Evolutionary conservation across 805 yeast genomes (phyloP).

Genomic region (Priceomyces carsonii): DNA sequence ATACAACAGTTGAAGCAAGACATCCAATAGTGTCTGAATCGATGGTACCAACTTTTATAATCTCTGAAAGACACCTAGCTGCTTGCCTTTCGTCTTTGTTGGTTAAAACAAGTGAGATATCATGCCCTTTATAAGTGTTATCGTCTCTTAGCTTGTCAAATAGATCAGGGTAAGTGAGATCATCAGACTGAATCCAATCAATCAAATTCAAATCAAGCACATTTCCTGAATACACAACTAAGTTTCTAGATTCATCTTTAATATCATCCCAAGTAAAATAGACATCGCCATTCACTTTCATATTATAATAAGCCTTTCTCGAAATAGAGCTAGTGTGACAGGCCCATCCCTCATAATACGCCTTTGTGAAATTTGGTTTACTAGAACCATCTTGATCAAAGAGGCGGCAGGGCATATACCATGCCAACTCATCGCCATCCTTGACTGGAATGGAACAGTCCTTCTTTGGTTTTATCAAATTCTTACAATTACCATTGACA

Average conservation of each 20-base stretch:
- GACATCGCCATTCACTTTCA: conserved; percentile 68
- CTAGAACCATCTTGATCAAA: conserved; percentile 71
- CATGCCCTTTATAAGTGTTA: conserved; percentile 66
- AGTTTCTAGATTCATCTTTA: conserved; percentile 63
- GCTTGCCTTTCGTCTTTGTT: conserved; percentile 65
- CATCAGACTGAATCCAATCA: conserved; percentile 70
- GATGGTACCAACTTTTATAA: conserved; percentile 82
- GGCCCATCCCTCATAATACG: conserved; percentile 81
- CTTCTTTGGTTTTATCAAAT: conserved; percentile 67
- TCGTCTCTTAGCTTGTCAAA: conserved; percentile 65
- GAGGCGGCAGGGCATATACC: conserved; percentile 95
- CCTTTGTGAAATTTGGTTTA: conserved; percentile 58
- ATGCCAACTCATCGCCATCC: conserved; percentile 64
- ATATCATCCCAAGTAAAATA: conserved; percentile 91
- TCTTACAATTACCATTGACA: conserved; percentile 87
- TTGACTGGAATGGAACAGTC: conserved; percentile 69
- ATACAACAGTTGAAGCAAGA: conserved; percentile 83
- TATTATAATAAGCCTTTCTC: conserved; percentile 62
- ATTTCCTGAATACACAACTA: conserved; percentile 86
- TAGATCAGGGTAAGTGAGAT: conserved; percentile 68
- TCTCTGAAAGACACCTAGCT: conserved; percentile 83
- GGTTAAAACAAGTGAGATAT: conserved; percentile 72
- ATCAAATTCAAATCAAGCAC: conserved; percentile 81
- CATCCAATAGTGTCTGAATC: conserved; percentile 93
- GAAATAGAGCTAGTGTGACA: conserved; percentile 81